These are phyloP conservation scores for Eragrostis curvula DNA, from an alignment of 176 grass and related monocot species.

Conservation along the genomic window DNA sequence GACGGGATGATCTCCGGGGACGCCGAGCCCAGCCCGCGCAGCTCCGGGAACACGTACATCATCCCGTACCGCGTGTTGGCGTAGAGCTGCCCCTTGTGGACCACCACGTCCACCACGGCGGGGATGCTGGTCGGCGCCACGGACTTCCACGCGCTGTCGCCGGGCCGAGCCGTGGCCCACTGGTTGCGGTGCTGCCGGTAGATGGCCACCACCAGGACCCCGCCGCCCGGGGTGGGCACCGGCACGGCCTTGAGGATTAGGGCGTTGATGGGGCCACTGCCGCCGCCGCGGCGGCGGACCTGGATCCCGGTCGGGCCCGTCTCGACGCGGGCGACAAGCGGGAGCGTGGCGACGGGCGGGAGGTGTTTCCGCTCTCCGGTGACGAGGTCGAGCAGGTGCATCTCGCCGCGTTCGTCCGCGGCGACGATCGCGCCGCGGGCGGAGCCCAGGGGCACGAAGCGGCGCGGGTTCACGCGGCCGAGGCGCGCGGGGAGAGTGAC, in stretches of 20 bases:
- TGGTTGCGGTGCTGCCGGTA: slow-evolving; percentile 39
- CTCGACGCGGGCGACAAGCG: slow-evolving; percentile 35
- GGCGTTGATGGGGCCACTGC: background rate
- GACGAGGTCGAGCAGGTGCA: slow-evolving; percentile 43
- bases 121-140: slow-evolving; percentile 50
- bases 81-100: slow-evolving; percentile 49
- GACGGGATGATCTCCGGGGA: slow-evolving; percentile 55
- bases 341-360: slow-evolving; percentile 35
- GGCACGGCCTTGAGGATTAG: slow-evolving; percentile 51
- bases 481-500: slow-evolving; percentile 44
- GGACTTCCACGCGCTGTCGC: slow-evolving; percentile 50
- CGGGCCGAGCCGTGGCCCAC: slow-evolving; percentile 42
- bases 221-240: slow-evolving; percentile 32
- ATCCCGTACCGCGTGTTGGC: slow-evolving; percentile 52
- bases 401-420: slow-evolving; percentile 34
- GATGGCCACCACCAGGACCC: slow-evolving; percentile 40
- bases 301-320: background rate
- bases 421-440: slow-evolving; percentile 40
- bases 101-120: slow-evolving; percentile 45
- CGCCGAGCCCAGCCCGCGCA: slow-evolving; percentile 37
- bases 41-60: slow-evolving; percentile 53
- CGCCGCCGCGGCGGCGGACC: slow-evolving; percentile 1
- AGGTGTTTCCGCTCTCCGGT: slow-evolving; percentile 22
- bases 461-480: slow-evolving; percentile 28
- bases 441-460: slow-evolving; percentile 40